These are phyloP conservation scores for Ogataea glucozyma DNA, from an alignment of 805 yeast genomes.

Conservation along the genomic window DNA sequence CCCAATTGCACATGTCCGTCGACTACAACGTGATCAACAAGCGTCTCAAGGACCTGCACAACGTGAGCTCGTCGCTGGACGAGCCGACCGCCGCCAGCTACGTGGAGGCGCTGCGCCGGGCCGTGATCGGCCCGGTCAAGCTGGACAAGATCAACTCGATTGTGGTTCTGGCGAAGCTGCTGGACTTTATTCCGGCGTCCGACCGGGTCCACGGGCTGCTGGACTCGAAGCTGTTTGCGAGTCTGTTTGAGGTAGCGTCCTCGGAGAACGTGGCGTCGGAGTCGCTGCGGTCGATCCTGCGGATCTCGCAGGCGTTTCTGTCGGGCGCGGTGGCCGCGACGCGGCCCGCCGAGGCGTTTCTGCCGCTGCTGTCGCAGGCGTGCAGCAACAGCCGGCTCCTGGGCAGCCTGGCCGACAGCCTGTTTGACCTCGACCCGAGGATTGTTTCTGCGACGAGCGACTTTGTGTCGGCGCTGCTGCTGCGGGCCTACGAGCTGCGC, in stretches of 20 bases:
- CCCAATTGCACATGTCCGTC: conserved; percentile 6
- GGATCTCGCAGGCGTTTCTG: conserved; percentile 39
- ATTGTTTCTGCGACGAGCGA: conserved; percentile 45
- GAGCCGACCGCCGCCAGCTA: conserved; percentile 24
- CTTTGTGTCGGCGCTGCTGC: conserved; percentile 46
- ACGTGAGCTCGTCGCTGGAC: conserved; percentile 23
- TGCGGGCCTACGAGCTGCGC: conserved; percentile 42
- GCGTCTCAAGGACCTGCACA: conserved; percentile 27
- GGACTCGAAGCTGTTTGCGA: conserved; percentile 27
- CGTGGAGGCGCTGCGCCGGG: conserved; percentile 34
- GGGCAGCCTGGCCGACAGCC: conserved; percentile 43
- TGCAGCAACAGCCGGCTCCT: conserved; percentile 42
- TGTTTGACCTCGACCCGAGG: conserved; percentile 46
- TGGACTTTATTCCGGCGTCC: conserved; percentile 46
- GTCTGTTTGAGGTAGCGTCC: conserved; percentile 26
- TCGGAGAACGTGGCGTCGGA: conserved; percentile 24
- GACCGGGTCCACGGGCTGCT: conserved; percentile 24
- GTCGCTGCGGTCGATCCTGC: conserved; percentile 26
- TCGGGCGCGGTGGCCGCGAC: conserved; percentile 45
- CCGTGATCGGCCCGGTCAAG: conserved; percentile 47
- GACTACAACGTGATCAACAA: conserved; percentile 31
- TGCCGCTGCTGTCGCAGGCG: conserved; percentile 27
- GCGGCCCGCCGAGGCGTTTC: conserved; percentile 32
- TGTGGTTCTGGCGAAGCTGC: conserved; percentile 52
- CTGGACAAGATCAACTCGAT: conserved; percentile 54